Conservation (phyloP, 208 protist genomes). For the Spongospora subterranea region DNA sequence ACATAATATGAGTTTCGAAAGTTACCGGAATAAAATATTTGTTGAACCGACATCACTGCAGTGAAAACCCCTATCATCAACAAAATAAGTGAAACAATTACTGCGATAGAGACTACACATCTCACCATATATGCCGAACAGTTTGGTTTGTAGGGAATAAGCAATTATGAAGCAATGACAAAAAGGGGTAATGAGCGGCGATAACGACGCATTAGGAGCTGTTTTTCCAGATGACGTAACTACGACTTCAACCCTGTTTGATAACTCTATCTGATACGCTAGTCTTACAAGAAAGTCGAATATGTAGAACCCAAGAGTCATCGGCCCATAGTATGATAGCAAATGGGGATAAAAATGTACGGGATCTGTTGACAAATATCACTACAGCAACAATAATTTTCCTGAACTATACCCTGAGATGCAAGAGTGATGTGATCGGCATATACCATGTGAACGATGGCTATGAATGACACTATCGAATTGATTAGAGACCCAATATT, state of each 20-base stretch:
- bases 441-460: constrained; percentile 12
- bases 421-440: not conserved
- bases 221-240: not conserved
- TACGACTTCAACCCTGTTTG: not conserved
- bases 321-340: constrained; percentile 39
- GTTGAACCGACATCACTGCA: not conserved
- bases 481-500: constrained; percentile 45
- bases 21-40: not conserved
- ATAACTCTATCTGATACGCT: constrained; percentile 22
- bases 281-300: not conserved
- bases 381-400: not conserved
- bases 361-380: constrained; percentile 1
- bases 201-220: not conserved
- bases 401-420: not conserved
- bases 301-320: not conserved
- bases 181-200: not conserved
- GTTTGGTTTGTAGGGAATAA: constrained; percentile 13
- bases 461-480: not conserved
- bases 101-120: not conserved
- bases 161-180: not conserved
- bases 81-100: not conserved
- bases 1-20: not conserved
- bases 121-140: constrained; percentile 24
- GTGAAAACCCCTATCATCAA: constrained; percentile 6
- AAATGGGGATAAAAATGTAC: constrained; percentile 27